These are phyloP conservation scores for Hyphopichia homilentoma DNA, from an alignment of 805 yeast genomes.

Conservation along the genomic window DNA sequence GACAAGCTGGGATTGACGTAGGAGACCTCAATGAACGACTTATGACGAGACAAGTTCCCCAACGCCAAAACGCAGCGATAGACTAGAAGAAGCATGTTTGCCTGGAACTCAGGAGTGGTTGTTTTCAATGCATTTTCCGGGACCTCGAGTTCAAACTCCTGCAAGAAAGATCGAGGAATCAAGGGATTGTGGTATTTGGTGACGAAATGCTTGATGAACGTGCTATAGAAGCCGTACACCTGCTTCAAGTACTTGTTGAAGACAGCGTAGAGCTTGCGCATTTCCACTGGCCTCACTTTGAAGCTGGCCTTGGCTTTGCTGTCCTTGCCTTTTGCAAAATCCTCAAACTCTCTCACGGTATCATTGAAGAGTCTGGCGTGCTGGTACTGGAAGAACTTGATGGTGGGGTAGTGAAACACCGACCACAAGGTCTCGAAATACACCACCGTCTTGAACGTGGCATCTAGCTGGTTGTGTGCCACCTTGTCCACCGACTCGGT, in stretches of 20 bases:
- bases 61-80: conserved; percentile 50
- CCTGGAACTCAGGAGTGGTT: conserved; percentile 16
- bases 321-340: conserved; percentile 9
- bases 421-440: conserved; percentile 51
- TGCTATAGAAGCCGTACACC: conserved; percentile 45
- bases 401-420: conserved; percentile 60
- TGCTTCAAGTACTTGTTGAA: conserved; percentile 48
- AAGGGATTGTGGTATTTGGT: conserved; percentile 33
- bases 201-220: conserved; percentile 37
- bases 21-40: conserved; percentile 44
- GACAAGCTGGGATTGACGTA: conserved; percentile 36
- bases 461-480: conserved; percentile 16
- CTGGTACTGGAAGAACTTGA: conserved; percentile 50
- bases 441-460: conserved; percentile 29
- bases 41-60: conserved; percentile 59
- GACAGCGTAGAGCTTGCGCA: conserved; percentile 51
- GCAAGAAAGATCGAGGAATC: conserved; percentile 28
- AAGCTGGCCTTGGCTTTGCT: conserved; percentile 13
- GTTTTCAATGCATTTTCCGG: conserved; percentile 6
- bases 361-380: conserved; percentile 24
- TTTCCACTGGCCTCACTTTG: conserved; percentile 44
- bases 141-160: conserved; percentile 21
- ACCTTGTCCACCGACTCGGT: conserved; percentile 1
- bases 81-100: conserved; percentile 37
- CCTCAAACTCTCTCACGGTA: conserved; percentile 13